Evolutionary conservation across 1,284 basidiomycete genomes (phyloP), one percentile per base, ranked within the genome.

Genomic region (Mrakiaceae sp.): DNA sequence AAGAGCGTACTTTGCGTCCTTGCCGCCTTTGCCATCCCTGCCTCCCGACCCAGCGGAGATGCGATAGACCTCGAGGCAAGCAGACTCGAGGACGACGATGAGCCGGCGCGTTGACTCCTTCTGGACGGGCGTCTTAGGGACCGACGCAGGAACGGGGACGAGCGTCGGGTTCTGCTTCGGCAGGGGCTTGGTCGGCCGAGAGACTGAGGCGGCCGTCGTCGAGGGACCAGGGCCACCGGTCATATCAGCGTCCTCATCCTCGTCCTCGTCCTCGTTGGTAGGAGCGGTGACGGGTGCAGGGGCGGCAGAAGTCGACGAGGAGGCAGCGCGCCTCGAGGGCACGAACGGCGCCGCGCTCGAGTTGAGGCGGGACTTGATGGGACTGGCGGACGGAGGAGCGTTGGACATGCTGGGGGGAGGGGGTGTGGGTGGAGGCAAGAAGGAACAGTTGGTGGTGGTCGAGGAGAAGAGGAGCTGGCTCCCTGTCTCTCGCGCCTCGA

Each of bases 21-120:
- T 83, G 2, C 78, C 81, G 50, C 77, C 74, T 48, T 62, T 63
- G 4, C 74, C 72, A 56, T 76, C 77, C 69, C 77, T 75, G 5
- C 75, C 77, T n/a, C 76, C 76, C 9, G 78, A 78, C 40, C 79
- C 79, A 5, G 78, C 76, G 58, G 86, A 87, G 64, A 97, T 84
- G 66, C 90, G 84, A 79, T 98, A 98, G 2, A 92, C 90, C 79
- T 98, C 94, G 58, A 98, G 80, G 74, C 95, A 98, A 0, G 95
- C 95, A 70, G 90, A 87, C 75, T 92, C 90, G 49, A 98, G 80
- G 3, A 98, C 84, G 57, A 98, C 93, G 70, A 90, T 96, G 42
- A 98, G 79, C 61, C 87, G 78, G 47, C 90, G 81, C 62, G 85
- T 85, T 42, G 80, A 80, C 47, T 87, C 82, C 66, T 84, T 72